A percentile compares a stretch with the other conserved stretches of the same genome.
These are phyloP conservation scores for Volvariella volvacea DNA, from an alignment of 1,284 basidiomycete species.

Conservation along the genomic window DNA sequence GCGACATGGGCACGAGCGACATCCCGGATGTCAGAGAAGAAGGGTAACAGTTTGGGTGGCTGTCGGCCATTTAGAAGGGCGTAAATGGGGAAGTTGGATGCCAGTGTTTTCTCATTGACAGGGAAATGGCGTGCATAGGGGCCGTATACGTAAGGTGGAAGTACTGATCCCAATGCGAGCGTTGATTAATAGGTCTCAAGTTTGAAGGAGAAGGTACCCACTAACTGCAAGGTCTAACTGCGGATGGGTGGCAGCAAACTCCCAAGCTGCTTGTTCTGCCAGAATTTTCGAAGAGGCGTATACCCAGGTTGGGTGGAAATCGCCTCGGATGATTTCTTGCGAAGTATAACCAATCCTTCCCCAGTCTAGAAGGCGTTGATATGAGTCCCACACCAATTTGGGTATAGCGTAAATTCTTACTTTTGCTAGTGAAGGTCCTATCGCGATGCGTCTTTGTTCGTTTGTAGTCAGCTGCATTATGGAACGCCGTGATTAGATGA, in stretches of 20 bases:
- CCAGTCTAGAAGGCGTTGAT: slow-evolving; percentile 10
- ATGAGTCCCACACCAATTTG: not conserved
- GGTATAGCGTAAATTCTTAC: too few species aligned
- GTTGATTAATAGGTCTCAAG: too few species aligned
- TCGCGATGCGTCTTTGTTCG: too few species aligned
- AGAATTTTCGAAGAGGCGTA: slow-evolving; percentile 18
- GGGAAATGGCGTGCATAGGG: not conserved
- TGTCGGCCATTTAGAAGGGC: not conserved
- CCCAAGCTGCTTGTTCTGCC: slow-evolving; percentile 19
- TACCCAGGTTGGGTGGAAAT: slow-evolving; percentile 9
- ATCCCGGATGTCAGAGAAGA: not conserved
- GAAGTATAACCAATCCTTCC: slow-evolving; percentile 9
- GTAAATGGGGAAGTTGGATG: not conserved
- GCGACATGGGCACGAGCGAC: not conserved
- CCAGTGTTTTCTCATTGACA: not conserved
- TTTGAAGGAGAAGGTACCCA: slow-evolving; percentile 9
- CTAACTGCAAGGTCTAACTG: slow-evolving; percentile 16
- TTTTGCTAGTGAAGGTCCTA: too few species aligned
- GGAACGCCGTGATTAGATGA: too few species aligned
- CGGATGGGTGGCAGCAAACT: slow-evolving; percentile 16
- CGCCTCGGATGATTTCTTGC: slow-evolving; percentile 11
- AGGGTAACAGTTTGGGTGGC: not conserved
- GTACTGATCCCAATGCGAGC: too few species aligned
- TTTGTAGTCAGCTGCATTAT: too few species aligned
- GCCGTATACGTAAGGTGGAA: not conserved